These are phyloP conservation scores for Russula olivacea DNA, from an alignment of 768 basidiomycete species.

Conservation along the genomic window DNA sequence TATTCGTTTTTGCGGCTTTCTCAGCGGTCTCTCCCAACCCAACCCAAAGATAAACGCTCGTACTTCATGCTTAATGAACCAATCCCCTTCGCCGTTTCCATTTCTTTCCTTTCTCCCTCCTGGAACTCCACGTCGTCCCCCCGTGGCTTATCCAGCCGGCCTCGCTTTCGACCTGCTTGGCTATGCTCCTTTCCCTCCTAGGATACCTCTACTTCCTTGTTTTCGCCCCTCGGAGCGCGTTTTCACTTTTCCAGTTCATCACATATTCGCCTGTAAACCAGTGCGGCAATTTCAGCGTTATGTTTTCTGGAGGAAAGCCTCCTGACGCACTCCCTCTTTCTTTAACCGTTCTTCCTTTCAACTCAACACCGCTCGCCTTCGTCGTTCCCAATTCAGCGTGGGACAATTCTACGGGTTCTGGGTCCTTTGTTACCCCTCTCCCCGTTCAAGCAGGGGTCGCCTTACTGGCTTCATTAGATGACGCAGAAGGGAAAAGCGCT, in stretches of 20 bases:
- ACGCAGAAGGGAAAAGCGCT: constrained; percentile 37
- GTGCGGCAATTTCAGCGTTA: constrained; percentile 46
- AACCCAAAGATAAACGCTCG: not conserved
- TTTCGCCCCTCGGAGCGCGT: constrained; percentile 28
- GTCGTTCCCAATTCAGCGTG: constrained; percentile 38
- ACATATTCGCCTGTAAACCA: constrained; percentile 43
- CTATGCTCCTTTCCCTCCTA: constrained; percentile 17
- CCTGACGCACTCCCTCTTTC: constrained; percentile 37
- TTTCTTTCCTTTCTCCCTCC: not conserved
- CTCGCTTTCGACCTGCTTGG: not conserved
- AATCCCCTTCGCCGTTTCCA: not conserved
- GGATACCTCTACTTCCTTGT: constrained; percentile 23
- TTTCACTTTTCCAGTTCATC: constrained; percentile 30
- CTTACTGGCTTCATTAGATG: constrained; percentile 53
- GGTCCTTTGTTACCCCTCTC: constrained; percentile 44
- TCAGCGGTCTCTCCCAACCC: not conserved
- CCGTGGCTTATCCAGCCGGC: not conserved
- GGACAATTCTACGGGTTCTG: constrained; percentile 35
- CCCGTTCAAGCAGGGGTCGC: constrained; percentile 44
- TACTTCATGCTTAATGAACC: not conserved
- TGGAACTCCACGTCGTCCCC: not conserved
- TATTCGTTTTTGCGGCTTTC: not conserved
- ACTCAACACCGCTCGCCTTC: constrained; percentile 44
- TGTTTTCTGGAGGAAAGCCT: constrained; percentile 39
- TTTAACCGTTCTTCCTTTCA: constrained; percentile 50